Evolutionary conservation across 768 basidiomycete species (phyloP).

Genomic region (Boletales sp.): DNA sequence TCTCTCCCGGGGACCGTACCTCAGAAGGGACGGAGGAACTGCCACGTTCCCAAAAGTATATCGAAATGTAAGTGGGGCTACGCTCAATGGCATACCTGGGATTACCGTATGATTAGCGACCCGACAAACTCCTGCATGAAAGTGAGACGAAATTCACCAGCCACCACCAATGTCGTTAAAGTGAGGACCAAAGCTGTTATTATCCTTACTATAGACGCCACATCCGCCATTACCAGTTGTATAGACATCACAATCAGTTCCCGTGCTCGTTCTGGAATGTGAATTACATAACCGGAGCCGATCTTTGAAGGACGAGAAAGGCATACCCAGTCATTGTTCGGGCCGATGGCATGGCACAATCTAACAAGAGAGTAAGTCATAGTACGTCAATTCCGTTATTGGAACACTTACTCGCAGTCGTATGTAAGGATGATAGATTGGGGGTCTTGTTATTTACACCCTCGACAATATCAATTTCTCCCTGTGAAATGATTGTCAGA

Average conservation of each 20-base stretch:
- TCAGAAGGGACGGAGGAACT: slow-evolving; percentile 33
- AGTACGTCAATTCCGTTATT: too few relatives aligned
- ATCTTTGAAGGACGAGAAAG: background rate
- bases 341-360: slow-evolving; percentile 28
- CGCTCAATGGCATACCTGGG: slow-evolving; percentile 1
- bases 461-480: slow-evolving; percentile 32
- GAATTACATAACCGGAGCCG: background rate
- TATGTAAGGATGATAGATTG: slow-evolving; percentile 32
- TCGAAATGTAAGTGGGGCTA: slow-evolving; percentile 27
- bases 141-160: slow-evolving; percentile 18
- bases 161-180: slow-evolving; percentile 40
- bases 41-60: slow-evolving; percentile 42
- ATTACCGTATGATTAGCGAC: background rate
- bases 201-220: slow-evolving; percentile 23
- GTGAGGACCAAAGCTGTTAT: slow-evolving; percentile 31
- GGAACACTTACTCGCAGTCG: slow-evolving; percentile 13
- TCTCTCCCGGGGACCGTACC: slow-evolving; percentile 21
- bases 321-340: slow-evolving; percentile 32
- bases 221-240: slow-evolving; percentile 30
- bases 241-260: slow-evolving; percentile 25
- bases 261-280: slow-evolving; percentile 9
- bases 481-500: slow-evolving; percentile 6
- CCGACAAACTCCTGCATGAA: background rate
- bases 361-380: slow-evolving; percentile 8
- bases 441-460: slow-evolving; percentile 30